phyloP scores from a whole-genome alignment of 129 eudicot species.

The Heracleum sosnowskyi region DNA sequence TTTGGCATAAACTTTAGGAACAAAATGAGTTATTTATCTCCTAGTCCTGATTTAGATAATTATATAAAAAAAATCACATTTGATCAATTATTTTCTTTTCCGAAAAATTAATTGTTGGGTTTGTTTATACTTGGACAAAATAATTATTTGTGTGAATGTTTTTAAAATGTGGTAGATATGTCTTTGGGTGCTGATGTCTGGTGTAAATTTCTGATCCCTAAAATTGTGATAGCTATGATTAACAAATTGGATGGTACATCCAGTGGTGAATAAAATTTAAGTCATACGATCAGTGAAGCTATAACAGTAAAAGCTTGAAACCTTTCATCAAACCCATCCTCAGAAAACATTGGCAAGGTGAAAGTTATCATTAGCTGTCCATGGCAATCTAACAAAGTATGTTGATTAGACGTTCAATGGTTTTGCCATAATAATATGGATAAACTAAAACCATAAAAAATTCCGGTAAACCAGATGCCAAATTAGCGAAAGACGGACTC shows the following conservation, averaged over 20 bases:
- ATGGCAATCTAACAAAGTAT: neutral
- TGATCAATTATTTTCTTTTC: too few species aligned
- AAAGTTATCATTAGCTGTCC: neutral
- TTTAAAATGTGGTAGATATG: too few species aligned
- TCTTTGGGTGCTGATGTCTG: neutral
- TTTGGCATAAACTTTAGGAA: too few species aligned
- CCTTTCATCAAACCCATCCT: neutral
- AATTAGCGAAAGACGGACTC: neutral
- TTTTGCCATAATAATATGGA: neutral
- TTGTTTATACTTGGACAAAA: too few species aligned
- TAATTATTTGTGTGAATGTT: too few species aligned
- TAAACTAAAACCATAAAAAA: neutral
- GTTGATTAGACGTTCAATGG: neutral
- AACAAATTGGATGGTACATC: neutral
- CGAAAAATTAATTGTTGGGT: too few species aligned
- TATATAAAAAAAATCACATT: too few species aligned
- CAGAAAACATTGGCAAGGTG: neutral
- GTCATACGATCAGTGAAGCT: neutral
- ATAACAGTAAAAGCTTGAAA: neutral
- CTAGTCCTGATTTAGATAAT: too few species aligned
- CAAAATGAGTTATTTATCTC: too few species aligned
- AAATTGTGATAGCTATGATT: neutral
- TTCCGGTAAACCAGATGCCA: neutral
- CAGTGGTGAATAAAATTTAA: too few species aligned
- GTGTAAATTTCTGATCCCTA: too few species aligned